A percentile compares a stretch with the other conserved stretches of the same genome.
Evolutionary conservation across 306 rosid genomes (phyloP).

Genomic region (Cucumis cinereus): DNA sequence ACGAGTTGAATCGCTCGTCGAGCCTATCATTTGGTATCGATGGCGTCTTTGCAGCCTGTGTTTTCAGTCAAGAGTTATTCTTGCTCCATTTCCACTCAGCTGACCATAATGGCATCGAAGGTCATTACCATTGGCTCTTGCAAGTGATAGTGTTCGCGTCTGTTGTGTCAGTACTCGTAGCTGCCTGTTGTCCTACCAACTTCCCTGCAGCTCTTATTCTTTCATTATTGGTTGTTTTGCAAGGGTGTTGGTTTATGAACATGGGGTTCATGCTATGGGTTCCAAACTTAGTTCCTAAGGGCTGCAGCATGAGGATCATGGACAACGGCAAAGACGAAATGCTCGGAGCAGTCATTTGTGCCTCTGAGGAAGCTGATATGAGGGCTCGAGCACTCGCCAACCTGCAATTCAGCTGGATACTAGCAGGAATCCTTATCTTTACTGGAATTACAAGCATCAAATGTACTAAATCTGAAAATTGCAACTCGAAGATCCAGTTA

Average conservation of each 20-base stretch:
- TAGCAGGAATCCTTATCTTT: conserved; percentile 44
- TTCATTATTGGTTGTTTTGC: conserved; percentile 56
- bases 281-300: conserved; percentile 58
- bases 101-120: conserved; percentile 84
- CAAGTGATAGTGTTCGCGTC: conserved; percentile 68
- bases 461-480: conserved; percentile 29
- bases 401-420: conserved; percentile 86
- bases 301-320: conserved; percentile 30
- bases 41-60: conserved; percentile 58
- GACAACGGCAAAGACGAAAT: conserved; percentile 19
- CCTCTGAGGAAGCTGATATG: conserved; percentile 39
- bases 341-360: conserved; percentile 56
- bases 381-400: conserved; percentile 81
- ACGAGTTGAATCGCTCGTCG: conserved; percentile 43
- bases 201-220: conserved; percentile 65
- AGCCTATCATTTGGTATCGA: conserved; percentile 45
- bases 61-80: conserved; percentile 73
- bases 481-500: conserved; percentile 21
- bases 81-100: conserved; percentile 86
- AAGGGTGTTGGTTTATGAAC: conserved; percentile 88
- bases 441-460: conserved; percentile 45
- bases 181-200: conserved; percentile 48
- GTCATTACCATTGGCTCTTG: conserved; percentile 78
- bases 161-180: conserved; percentile 35
- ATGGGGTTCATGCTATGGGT: conserved; percentile 74